These are phyloP conservation scores for Trypethelium eluteriae DNA, from an alignment of 495 filamentous ascomycete genomes.

Conservation along the genomic window DNA sequence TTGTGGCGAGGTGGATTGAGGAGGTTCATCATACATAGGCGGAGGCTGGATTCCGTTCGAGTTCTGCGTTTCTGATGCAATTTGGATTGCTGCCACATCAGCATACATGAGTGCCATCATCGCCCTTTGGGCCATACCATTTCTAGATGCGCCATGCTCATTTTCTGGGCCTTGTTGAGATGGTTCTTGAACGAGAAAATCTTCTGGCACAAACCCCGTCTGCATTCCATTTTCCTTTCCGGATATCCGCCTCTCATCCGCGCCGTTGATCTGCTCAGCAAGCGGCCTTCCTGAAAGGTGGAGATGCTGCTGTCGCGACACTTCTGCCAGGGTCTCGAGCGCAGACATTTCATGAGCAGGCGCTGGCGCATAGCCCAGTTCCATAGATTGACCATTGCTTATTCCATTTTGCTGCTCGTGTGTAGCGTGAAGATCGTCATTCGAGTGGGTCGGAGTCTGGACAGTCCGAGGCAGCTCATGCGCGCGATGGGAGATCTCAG, in stretches of 20 bases:
- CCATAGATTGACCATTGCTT: conserved; percentile 37
- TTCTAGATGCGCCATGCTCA: conserved; percentile 2
- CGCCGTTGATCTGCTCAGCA: conserved; percentile 4
- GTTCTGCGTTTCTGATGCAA: neutral
- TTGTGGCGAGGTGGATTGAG: conserved; percentile 23
- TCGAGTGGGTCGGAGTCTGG: neutral
- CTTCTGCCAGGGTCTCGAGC: conserved; percentile 73
- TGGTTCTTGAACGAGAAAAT: conserved; percentile 25
- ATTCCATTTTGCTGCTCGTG: conserved; percentile 22
- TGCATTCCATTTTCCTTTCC: neutral
- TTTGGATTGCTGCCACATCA: neutral
- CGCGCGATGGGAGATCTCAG: conserved; percentile 23
- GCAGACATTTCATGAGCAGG: conserved; percentile 60
- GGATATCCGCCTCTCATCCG: conserved; percentile 15
- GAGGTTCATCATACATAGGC: conserved; percentile 3
- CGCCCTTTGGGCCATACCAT: conserved; percentile 6
- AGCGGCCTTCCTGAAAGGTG: conserved; percentile 24
- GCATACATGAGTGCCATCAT: neutral
- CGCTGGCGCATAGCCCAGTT: conserved; percentile 35
- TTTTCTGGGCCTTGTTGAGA: conserved; percentile 13
- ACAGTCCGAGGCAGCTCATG: conserved; percentile 8
- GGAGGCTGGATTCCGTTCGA: neutral
- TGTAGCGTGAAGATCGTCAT: neutral
- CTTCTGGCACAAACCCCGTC: conserved; percentile 20
- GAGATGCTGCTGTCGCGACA: conserved; percentile 55